These are phyloP conservation scores for Bruguiera parviflora DNA, from an alignment of 345 rosid species.

Conservation along the genomic window DNA sequence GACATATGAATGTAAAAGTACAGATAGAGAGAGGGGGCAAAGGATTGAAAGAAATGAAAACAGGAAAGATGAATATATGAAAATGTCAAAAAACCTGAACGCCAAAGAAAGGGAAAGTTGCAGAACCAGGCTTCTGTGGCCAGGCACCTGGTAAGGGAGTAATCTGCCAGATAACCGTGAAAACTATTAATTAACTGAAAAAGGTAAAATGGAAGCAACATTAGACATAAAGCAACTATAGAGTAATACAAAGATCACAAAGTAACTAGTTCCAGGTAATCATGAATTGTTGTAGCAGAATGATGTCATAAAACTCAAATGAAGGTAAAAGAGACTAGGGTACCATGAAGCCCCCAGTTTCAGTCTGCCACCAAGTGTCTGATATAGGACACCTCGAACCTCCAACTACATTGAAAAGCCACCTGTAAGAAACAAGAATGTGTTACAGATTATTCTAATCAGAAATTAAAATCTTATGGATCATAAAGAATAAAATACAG, in stretches of 20 bases:
- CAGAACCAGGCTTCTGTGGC: conserved; percentile 99
- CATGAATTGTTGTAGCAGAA: conserved; percentile 25
- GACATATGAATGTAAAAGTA: background rate
- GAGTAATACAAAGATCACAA: conserved; percentile 37
- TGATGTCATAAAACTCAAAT: background rate
- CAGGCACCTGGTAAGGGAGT: conserved; percentile 98
- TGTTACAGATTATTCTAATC: background rate
- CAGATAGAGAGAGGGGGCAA: background rate
- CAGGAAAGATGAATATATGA: background rate
- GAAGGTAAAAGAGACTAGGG: background rate
- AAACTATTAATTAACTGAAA: conserved; percentile 3
- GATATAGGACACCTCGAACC: conserved; percentile 91
- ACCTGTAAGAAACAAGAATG: conserved; percentile 46
- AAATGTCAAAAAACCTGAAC: conserved; percentile 58
- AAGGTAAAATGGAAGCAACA: background rate
- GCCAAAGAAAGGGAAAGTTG: conserved; percentile 99
- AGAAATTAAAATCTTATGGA: background rate
- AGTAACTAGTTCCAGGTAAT: conserved; percentile 83
- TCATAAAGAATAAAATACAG: conserved; percentile 19
- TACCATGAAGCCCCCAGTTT: conserved; percentile 99
- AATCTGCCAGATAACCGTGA: conserved; percentile 48
- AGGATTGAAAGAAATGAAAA: background rate
- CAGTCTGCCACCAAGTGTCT: conserved; percentile 99
- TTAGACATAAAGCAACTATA: background rate
- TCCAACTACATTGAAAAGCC: conserved; percentile 93